A percentile compares a stretch with the other conserved stretches of the same genome.
Conservation (phyloP, 768 basidiomycete genomes). For the Lanmaoa rubissima region DNA sequence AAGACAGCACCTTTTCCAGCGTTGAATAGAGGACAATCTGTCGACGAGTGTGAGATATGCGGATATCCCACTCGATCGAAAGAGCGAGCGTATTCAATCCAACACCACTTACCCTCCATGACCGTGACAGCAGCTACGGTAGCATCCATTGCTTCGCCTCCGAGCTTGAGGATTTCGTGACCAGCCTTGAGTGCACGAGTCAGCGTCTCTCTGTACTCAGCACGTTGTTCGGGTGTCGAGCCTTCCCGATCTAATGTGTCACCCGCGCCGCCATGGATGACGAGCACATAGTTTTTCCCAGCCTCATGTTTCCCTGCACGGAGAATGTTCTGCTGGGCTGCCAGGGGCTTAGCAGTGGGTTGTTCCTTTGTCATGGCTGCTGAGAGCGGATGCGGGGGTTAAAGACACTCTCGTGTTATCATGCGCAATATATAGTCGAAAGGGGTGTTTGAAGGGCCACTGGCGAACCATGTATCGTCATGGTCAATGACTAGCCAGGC, state of each 20-base stretch:
- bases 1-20: constrained; percentile 81
- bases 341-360: neutral
- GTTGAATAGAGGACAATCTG: constrained; percentile 80
- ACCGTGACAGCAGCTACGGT: constrained; percentile 68
- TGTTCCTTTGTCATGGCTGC: constrained; percentile 10
- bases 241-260: constrained; percentile 51
- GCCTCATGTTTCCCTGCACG: constrained; percentile 8
- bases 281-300: constrained; percentile 41
- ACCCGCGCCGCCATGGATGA: constrained; percentile 81
- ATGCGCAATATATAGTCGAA: neutral
- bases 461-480: too few species aligned
- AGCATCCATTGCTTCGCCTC: constrained; percentile 86
- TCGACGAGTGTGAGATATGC: neutral
- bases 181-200: constrained; percentile 58
- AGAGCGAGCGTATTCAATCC: neutral
- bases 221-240: constrained; percentile 60
- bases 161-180: constrained; percentile 57
- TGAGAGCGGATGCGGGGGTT: neutral
- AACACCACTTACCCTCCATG: constrained; percentile 60
- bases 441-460: too few species aligned
- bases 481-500: too few species aligned
- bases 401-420: neutral
- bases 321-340: neutral
- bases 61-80: neutral
- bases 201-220: constrained; percentile 56